phyloP scores from a whole-genome alignment of 2,329 filamentous ascomycete species.

The Polychaeton citri region DNA sequence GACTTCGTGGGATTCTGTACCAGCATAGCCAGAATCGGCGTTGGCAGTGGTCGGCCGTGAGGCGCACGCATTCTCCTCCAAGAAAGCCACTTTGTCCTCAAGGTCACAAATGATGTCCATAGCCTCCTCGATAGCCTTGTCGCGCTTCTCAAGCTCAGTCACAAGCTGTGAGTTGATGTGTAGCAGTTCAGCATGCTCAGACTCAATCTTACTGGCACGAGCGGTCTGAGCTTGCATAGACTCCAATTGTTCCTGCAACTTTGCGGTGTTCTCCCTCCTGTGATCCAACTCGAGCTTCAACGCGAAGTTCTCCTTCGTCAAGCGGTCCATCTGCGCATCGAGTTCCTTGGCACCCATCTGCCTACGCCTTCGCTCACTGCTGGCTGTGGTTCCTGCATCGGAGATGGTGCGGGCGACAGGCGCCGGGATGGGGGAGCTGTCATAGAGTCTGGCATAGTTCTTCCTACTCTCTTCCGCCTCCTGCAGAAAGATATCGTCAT shows the following conservation, averaged over 20 bases:
- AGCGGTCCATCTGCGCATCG: constrained; percentile 53
- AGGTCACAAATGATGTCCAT: constrained; percentile 55
- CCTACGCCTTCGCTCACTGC: constrained; percentile 10
- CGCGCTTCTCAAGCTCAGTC: constrained; percentile 50
- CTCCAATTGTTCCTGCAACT: constrained; percentile 46
- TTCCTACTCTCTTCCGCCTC: constrained; percentile 16
- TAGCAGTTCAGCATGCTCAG: constrained; percentile 36
- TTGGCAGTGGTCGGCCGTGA: constrained; percentile 21
- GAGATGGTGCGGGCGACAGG: constrained; percentile 6
- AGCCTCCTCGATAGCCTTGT: constrained; percentile 58
- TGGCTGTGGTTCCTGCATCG: constrained; percentile 7
- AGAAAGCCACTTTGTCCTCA: constrained; percentile 33
- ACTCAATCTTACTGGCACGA: constrained; percentile 18
- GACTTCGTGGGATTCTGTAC: constrained; percentile 19
- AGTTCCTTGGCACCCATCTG: constrained; percentile 51
- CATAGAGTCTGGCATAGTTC: constrained; percentile 9
- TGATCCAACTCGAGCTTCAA: constrained; percentile 62
- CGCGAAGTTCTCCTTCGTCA: constrained; percentile 67
- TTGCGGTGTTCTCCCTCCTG: constrained; percentile 49
- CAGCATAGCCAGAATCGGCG: constrained; percentile 22
- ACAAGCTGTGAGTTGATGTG: constrained; percentile 47
- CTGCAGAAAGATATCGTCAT: constrained; percentile 20
- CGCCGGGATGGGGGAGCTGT: constrained; percentile 15
- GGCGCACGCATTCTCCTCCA: constrained; percentile 8
- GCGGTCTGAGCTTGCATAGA: constrained; percentile 40